Evolutionary conservation across 768 basidiomycete species (phyloP).

Genomic region (Tulasnella calospora): DNA sequence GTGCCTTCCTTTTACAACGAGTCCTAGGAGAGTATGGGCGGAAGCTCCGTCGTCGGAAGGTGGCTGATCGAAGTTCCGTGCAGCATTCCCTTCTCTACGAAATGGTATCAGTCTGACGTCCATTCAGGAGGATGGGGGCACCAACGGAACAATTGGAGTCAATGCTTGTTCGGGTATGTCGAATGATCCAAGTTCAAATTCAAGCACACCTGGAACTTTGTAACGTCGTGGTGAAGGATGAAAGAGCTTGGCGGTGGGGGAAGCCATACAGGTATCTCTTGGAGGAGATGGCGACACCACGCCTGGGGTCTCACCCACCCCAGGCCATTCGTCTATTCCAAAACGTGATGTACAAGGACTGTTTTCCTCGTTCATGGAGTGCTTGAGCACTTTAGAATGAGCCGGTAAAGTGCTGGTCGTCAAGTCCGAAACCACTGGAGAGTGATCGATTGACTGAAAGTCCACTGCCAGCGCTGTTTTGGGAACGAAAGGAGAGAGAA

Average conservation of each 20-base stretch:
- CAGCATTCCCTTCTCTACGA: background rate
- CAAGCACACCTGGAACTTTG: background rate
- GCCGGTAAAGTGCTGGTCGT: background rate
- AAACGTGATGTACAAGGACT: background rate
- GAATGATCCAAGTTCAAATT: background rate
- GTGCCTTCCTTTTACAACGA: background rate
- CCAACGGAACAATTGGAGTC: background rate
- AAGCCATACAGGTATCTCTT: background rate
- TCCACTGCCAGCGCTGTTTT: background rate
- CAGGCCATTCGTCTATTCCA: background rate
- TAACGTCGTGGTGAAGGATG: background rate
- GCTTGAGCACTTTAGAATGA: background rate
- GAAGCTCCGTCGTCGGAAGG: background rate
- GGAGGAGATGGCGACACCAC: background rate
- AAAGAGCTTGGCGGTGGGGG: background rate
- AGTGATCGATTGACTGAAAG: background rate
- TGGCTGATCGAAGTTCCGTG: background rate
- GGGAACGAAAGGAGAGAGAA: background rate
- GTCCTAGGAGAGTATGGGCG: background rate
- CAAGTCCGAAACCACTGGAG: background rate
- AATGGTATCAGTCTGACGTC: background rate
- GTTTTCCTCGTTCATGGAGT: background rate
- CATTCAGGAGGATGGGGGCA: background rate
- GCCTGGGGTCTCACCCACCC: background rate
- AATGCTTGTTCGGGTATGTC: background rate